Evolutionary conservation across 2,329 filamentous ascomycete species (phyloP).

Genomic region (Amylocarpus encephaloides): DNA sequence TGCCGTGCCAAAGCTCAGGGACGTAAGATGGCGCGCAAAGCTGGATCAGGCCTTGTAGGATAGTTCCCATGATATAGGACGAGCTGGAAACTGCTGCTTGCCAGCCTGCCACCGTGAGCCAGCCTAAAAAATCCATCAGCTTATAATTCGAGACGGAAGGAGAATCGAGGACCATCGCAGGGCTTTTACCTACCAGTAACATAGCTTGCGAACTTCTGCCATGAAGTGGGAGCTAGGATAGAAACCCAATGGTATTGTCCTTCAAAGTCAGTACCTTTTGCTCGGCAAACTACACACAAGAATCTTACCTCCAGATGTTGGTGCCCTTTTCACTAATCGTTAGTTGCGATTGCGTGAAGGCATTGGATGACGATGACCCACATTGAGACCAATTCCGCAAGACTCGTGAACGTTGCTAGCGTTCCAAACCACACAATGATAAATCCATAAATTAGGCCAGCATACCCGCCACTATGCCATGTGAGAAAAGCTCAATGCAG

Average conservation of each 20-base stretch:
- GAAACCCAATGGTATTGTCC: slow-evolving; percentile 30
- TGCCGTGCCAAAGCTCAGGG: slow-evolving; percentile 1
- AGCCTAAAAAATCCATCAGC: not conserved
- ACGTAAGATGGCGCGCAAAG: not conserved
- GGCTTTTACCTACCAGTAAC: not conserved
- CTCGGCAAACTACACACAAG: not conserved
- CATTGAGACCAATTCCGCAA: slow-evolving; percentile 20
- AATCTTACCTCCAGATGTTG: slow-evolving; percentile 7
- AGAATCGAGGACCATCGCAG: not conserved
- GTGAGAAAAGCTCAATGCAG: slow-evolving; percentile 20
- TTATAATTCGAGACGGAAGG: not conserved
- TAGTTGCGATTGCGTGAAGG: not conserved
- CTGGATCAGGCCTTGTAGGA: not conserved
- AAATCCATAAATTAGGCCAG: slow-evolving; percentile 36
- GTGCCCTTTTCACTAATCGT: slow-evolving; percentile 1
- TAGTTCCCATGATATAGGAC: not conserved
- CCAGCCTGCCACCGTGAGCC: slow-evolving; percentile 18
- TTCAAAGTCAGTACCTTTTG: not conserved
- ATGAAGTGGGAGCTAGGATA: slow-evolving; percentile 6
- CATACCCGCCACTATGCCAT: slow-evolving; percentile 14
- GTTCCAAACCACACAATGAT: slow-evolving; percentile 28
- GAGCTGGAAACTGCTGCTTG: not conserved
- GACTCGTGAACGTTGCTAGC: slow-evolving; percentile 11
- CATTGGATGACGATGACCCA: not conserved
- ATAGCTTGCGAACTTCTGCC: slow-evolving; percentile 4